Base-by-base conservation (phyloP, 345 rosid genomes). In the Excoecaria agallocha region DNA sequence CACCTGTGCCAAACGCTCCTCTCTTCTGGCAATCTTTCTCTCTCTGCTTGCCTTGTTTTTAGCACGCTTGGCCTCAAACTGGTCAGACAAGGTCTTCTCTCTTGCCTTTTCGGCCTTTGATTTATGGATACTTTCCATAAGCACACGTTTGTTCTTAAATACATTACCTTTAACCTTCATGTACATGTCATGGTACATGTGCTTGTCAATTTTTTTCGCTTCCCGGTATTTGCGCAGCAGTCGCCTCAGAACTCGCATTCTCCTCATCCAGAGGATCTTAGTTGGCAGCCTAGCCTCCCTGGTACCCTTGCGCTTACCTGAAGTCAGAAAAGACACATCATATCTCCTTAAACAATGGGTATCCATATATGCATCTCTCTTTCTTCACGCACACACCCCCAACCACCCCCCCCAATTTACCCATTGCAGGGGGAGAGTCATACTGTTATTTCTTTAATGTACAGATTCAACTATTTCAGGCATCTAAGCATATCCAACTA, bases 171-270 rank as follows among this genome's bases (percentile, higher is more conserved):
- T 94, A 38, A 90, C 97, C 78, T 80, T 91, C 98, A 94, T 92
- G 93, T 92, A 94, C 98, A 94, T 94, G 79, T 92, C 98, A 22
- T 94, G 98, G 80, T 94, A 94, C 97, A 94, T 94, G 75, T 94
- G 98, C 76, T 81, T 94, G 85, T 94, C 98, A 80, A 94, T 92
- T 87, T 94, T 94, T 85, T 92, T 92, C 0, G 96, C 56, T 76
- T 94, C 98, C n/a, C 98, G 73, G 56, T 94, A 94, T 75, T 94
- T 94, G 68, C 93, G 88, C 35, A 94, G 89, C 45, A 94, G 82
- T 64, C 98, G 95, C 78, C 98, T 91, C 6, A 94, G 85, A 6
- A 94, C 97, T 51, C 98, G 89, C 98, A 94, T 87, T 78, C 98
- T 94, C 83, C 98, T 85, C 98, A 92, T 94, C 98, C 98, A 94